Conservation (phyloP, 352 stramenopile species). For the Phytopythium delawarense region DNA sequence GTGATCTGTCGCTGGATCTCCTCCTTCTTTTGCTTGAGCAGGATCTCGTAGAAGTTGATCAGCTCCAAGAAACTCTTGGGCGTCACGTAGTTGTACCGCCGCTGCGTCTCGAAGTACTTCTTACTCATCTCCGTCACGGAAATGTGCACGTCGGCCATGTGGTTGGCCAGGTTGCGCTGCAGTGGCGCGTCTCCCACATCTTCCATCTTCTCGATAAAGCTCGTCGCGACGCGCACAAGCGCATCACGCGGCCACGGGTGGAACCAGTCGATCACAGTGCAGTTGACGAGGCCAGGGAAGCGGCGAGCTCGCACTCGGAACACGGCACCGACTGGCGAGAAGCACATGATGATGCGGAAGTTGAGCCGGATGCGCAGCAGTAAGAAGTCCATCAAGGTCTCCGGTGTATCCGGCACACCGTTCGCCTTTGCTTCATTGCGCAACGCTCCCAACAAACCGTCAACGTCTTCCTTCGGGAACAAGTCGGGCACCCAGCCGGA, state of each 20-base stretch:
- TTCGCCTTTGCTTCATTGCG: conserved; percentile 95
- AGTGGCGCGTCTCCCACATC: conserved; percentile 80
- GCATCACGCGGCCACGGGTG: conserved; percentile 96
- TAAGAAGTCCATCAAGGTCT: conserved; percentile 96
- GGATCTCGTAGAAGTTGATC: conserved; percentile 97
- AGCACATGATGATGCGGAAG: conserved; percentile 97
- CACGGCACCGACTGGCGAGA: conserved; percentile 95
- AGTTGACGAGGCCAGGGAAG: conserved; percentile 97
- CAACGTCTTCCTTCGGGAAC: conserved; percentile 96
- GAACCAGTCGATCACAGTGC: conserved; percentile 98
- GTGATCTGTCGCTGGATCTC: conserved; percentile 95
- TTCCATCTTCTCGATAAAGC: conserved; percentile 96
- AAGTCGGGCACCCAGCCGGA: conserved; percentile 96
- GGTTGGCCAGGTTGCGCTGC: conserved; percentile 91
- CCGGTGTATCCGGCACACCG: conserved; percentile 90
- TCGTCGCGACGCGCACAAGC: conserved; percentile 94
- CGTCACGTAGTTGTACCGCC: conserved; percentile 98
- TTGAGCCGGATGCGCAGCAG: conserved; percentile 92
- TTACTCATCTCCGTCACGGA: conserved; percentile 95
- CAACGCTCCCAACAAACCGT: conserved; percentile 88
- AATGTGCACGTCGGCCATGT: conserved; percentile 98
- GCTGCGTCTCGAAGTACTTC: conserved; percentile 94
- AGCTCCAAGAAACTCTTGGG: conserved; percentile 98
- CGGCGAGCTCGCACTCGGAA: conserved; percentile 95
- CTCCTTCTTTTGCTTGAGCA: conserved; percentile 93